Base-by-base conservation (phyloP, 345 rosid genomes). In the Salix exigua region DNA sequence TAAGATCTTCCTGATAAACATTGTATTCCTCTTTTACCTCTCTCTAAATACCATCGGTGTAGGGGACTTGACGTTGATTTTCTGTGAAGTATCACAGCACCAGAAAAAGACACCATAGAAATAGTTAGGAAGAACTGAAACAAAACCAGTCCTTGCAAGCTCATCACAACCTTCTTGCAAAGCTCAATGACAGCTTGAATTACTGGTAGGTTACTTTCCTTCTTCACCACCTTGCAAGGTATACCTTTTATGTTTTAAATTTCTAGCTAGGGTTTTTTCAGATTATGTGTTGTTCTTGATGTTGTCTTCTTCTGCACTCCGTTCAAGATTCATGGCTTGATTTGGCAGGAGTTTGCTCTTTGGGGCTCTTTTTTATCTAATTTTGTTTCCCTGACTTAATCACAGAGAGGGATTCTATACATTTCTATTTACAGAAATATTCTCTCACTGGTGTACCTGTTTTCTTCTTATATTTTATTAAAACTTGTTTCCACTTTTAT, bases 351-450 rank as follows among this genome's bases (percentile, higher is more conserved):
- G 16, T 7, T 35, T 6, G 16, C 16, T 33, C 30, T 6, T 50
- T 31, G 14, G 19, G 13, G 3, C 44, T n/a, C 18, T 6, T 9
- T 21, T 7, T 18, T 19, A 19, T 51, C 0, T n/a, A 64, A 2
- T 33, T 28, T 48, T 74, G 14, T 48, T 33, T 12, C 4, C 5
- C 13, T 68, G 18, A 21, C 33, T 8, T 65, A 3, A 31, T 48
- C 33, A 31, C 16, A 18, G 37, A 73, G 13, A 4, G 18, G 21
- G 25, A 10, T 74, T 26, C 62, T 38, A 26, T 53, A 10, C 51
- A 37, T 75, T n/a, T 67, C 68, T 38, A 30, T 68, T 68, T 68
- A 66, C 63, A 66, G 71, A 7, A 75, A 75, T 60, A 75, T 66
- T 66, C 50, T 48, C 63, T 2, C 7, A 28, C 33, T 33, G 16